These are phyloP conservation scores for Santalum album DNA, from an alignment of 164 flowering plant species.

Conservation along the genomic window DNA sequence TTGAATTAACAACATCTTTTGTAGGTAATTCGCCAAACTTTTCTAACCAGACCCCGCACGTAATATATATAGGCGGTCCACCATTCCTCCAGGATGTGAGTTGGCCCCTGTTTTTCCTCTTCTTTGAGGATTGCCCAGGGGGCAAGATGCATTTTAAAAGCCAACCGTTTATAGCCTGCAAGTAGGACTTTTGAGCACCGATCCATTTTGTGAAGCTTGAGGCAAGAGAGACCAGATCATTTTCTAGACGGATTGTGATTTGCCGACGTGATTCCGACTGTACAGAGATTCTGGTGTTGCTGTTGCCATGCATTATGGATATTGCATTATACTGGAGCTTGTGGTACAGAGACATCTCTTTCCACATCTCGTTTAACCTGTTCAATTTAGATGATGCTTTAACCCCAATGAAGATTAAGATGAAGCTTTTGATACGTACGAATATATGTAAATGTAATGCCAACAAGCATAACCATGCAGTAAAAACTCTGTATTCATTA, in stretches of 20 bases:
- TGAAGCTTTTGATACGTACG: too few species aligned
- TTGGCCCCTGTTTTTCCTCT: conserved; percentile 15
- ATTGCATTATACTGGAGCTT: conserved; percentile 60
- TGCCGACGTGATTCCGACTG: conserved; percentile 60
- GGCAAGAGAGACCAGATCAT: conserved; percentile 40
- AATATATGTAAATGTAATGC: too few species aligned
- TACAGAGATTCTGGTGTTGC: conserved; percentile 33
- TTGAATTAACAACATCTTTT: conserved; percentile 50
- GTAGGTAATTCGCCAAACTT: conserved; percentile 32
- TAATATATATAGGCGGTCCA: conserved; percentile 74
- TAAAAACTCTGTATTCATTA: too few species aligned
- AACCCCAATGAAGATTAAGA: too few species aligned
- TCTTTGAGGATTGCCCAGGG: conserved; percentile 30
- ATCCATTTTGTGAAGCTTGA: conserved; percentile 74
- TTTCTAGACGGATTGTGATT: conserved; percentile 45
- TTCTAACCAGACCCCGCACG: conserved; percentile 64
- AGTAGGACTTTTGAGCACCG: conserved; percentile 54
- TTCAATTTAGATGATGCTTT: background rate
- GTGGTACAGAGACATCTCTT: conserved; percentile 77
- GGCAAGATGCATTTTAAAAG: conserved; percentile 56
- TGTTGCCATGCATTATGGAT: conserved; percentile 31
- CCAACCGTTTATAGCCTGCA: conserved; percentile 66
- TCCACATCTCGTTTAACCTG: conserved; percentile 94
- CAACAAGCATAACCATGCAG: too few species aligned
- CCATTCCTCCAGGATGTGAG: conserved; percentile 20